Evolutionary conservation across 192 early-diverging fungal genomes (phyloP), one percentile per base, ranked within the genome.

Genomic region (Glomus cerebriforme): DNA sequence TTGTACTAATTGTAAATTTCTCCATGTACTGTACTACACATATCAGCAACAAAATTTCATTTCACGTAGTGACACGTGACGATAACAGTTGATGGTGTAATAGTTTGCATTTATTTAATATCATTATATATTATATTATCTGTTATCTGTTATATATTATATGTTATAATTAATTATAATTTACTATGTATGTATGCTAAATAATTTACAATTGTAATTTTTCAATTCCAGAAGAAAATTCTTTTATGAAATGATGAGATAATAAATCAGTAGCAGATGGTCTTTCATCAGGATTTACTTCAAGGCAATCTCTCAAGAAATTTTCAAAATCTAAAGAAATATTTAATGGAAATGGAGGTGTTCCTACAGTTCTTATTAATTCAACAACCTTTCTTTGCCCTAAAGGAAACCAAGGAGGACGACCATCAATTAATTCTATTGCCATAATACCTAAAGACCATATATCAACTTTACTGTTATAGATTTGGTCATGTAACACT

Each of bases 371-470:
- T 77, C 47, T 64, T 39, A 77, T 77, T 32, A 77, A 45, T 49
- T 77, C 62, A 3, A 77, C 24, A 34, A 75, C 73, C 73, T 62
- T 64, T 77, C 60, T 63, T 77, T 77, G 76, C 1, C 76, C 62
- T 15, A 77, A 39, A 8, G 76, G 73, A 78, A 83, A 87, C 64
- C 85, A 84, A 54, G 86, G 86, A n/a, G 86, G 86, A 29, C 79
- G 81, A 17, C 86, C 66, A 49, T 87, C 86, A 81, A 87, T 80
- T 83, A 87, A 82, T 79, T 87, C 86, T 34, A 87, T 83, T 15
- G 85, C 77, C 31, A 82, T 82, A 31, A 88, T 83, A 67, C 85
- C 87, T 24, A 88, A 76, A 24, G 87, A 88, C 87, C 87, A 88
- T 80, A 88, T 85, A 66, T 88, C 87, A 27, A 87, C 81, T 75